phyloP scores from a whole-genome alignment of 805 yeast species.

The Yamadazyma akitaensis region DNA sequence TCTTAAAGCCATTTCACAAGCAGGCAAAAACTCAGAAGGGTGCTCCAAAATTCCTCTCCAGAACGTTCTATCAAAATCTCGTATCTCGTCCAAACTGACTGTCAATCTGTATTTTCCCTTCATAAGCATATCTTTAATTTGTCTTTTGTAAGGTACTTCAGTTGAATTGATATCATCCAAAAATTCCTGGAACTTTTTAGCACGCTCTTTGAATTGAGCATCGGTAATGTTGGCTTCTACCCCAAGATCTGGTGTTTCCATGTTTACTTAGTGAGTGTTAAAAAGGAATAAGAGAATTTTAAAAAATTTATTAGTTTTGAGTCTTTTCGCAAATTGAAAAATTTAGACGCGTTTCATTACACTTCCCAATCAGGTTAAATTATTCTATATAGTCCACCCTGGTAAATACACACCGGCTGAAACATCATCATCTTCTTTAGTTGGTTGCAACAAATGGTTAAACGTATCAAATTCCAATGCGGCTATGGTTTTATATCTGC shows the following conservation, averaged over 20 bases:
- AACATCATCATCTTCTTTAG: neutral
- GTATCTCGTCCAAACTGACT: conserved; percentile 80
- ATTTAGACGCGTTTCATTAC: conserved; percentile 4
- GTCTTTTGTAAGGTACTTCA: conserved; percentile 62
- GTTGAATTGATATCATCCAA: conserved; percentile 52
- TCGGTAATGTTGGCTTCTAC: conserved; percentile 28
- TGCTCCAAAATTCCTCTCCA: conserved; percentile 72
- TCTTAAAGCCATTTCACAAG: conserved; percentile 81
- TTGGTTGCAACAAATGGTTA: conserved; percentile 29
- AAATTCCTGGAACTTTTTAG: conserved; percentile 85
- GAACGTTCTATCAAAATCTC: conserved; percentile 74
- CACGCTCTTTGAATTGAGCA: conserved; percentile 71
- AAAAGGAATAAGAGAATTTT: neutral
- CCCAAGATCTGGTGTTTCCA: conserved; percentile 5
- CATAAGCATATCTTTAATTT: conserved; percentile 68
- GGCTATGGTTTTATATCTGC: conserved; percentile 67
- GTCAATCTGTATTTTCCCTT: conserved; percentile 63
- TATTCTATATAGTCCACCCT: conserved; percentile 29
- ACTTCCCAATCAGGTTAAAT: conserved; percentile 24
- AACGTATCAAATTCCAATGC: conserved; percentile 72
- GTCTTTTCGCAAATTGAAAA: conserved; percentile 1
- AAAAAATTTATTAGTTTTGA: neutral
- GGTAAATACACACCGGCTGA: conserved; percentile 17
- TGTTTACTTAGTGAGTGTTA: neutral
- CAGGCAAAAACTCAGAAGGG: conserved; percentile 86